Evolutionary conservation across 306 rosid genomes (phyloP).

Genomic region (Benincasa hispida): DNA sequence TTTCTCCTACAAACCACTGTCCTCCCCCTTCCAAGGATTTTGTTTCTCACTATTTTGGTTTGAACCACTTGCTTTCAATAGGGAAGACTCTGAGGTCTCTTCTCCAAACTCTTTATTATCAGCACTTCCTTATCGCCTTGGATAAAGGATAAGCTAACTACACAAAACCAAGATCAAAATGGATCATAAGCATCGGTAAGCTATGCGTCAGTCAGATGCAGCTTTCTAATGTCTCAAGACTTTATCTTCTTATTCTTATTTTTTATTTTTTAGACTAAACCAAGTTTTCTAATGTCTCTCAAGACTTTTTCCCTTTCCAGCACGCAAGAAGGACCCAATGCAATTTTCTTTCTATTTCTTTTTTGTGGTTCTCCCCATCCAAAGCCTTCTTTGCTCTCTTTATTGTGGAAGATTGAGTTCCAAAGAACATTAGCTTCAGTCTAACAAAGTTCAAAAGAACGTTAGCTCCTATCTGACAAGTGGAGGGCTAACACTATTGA

Average conservation of each 20-base stretch:
- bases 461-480: not conserved
- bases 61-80: not conserved
- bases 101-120: not conserved
- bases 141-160: not conserved
- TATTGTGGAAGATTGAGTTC: not conserved
- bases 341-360: not conserved
- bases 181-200: not conserved
- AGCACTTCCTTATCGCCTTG: not conserved
- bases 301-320: not conserved
- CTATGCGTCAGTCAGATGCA: not conserved
- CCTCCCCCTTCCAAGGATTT: not conserved
- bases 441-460: too few relatives aligned
- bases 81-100: not conserved
- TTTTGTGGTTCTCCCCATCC: not conserved
- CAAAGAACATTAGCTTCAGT: not conserved
- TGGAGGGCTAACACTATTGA: not conserved
- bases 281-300: not conserved
- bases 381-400: not conserved
- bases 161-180: not conserved
- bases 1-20: not conserved
- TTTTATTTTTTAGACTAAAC: too few relatives aligned
- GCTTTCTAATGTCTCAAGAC: not conserved
- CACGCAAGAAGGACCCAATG: not conserved
- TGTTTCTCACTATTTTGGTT: not conserved
- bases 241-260: not conserved